Percentiles rank a stretch among this genome's conserved stretches.
Evolutionary conservation across 306 rosid genomes (phyloP).

Genomic region (Oxytropis ochrocephala): DNA sequence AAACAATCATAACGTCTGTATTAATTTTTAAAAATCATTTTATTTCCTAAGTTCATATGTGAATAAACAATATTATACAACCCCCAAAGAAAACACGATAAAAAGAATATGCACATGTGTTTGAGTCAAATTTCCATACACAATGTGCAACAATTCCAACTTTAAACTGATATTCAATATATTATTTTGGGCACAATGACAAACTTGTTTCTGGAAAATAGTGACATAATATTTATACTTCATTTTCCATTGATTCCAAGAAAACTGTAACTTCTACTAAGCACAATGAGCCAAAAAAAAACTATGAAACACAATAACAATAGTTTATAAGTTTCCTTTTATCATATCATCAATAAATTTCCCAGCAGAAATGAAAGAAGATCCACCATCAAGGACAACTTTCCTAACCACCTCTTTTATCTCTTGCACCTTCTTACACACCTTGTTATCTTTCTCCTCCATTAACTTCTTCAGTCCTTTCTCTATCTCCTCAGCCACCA

Average conservation of each 20-base stretch:
- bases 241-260: neutral
- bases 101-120: too few relatives aligned
- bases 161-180: too few relatives aligned
- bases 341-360: conserved; percentile 19
- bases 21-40: too few relatives aligned
- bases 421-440: conserved; percentile 38
- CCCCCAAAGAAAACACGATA: too few relatives aligned
- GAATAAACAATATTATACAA: too few relatives aligned
- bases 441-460: conserved; percentile 20
- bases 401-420: conserved; percentile 31
- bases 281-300: neutral
- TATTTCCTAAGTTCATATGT: too few relatives aligned
- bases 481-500: conserved; percentile 46
- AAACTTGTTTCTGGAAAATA: neutral
- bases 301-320: too few relatives aligned
- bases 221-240: neutral
- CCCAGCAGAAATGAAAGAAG: conserved; percentile 26
- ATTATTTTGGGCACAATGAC: too few relatives aligned
- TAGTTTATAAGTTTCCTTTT: neutral
- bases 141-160: too few relatives aligned
- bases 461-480: conserved; percentile 29
- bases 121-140: too few relatives aligned
- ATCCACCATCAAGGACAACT: conserved; percentile 32
- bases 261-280: neutral
- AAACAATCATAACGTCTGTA: too few relatives aligned